phyloP scores from a whole-genome alignment of 1,284 basidiomycete species.

The Leccinum pachyderme region DNA sequence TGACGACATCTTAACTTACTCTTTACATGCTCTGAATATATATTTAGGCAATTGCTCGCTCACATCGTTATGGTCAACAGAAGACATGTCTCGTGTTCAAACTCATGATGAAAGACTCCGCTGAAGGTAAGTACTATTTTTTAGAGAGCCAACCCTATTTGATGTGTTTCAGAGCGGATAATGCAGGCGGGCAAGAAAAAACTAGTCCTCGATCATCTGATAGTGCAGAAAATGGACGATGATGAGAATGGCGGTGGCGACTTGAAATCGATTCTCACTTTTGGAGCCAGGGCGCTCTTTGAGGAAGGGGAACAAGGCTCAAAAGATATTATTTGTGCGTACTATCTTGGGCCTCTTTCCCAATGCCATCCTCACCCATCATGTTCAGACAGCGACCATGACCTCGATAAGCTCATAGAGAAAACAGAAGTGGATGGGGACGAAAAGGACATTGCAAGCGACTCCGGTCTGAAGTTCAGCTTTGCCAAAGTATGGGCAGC shows the following conservation, averaged over 20 bases:
- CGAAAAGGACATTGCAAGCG: conserved; percentile 45
- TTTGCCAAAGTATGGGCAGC: conserved; percentile 90
- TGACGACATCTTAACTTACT: conserved; percentile 18
- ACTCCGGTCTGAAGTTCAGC: conserved; percentile 58
- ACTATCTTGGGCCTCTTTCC: conserved; percentile 23
- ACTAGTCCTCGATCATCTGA: conserved; percentile 86
- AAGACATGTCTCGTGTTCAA: conserved; percentile 89
- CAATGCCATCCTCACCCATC: conserved; percentile 59
- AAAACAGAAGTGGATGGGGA: conserved; percentile 77
- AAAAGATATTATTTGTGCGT: conserved; percentile 71
- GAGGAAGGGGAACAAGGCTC: conserved; percentile 51
- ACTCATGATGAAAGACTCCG: conserved; percentile 85
- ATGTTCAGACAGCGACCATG: conserved; percentile 65
- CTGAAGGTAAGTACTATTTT: conserved; percentile 62
- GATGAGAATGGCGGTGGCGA: conserved; percentile 72
- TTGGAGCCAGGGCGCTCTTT: conserved; percentile 80
- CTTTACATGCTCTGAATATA: conserved; percentile 10
- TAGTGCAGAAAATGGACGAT: conserved; percentile 90
- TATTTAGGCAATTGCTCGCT: conserved; percentile 80
- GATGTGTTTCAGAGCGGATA: conserved; percentile 65
- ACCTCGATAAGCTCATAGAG: conserved; percentile 80
- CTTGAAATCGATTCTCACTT: conserved; percentile 78
- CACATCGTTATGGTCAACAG: conserved; percentile 80
- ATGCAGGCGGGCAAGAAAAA: conserved; percentile 89
- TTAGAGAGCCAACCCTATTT: neutral